Evolutionary conservation across 208 protist species (phyloP).

Genomic region (Trichomonas tenax): DNA sequence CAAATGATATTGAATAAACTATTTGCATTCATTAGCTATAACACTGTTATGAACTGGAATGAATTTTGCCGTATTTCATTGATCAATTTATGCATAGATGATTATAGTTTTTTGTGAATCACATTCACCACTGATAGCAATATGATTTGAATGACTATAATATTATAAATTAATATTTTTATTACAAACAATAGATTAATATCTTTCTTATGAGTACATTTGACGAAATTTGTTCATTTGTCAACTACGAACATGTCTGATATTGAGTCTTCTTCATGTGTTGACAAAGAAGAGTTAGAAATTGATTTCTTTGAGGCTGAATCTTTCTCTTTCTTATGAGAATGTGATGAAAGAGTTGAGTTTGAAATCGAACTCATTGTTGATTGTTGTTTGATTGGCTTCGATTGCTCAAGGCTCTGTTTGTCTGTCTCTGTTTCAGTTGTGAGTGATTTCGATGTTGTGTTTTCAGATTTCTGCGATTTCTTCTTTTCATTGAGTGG

Average conservation of each 20-base stretch:
- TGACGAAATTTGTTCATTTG: too few species aligned
- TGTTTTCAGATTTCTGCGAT: background rate
- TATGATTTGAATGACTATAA: too few species aligned
- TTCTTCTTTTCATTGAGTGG: background rate
- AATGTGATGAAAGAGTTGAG: background rate
- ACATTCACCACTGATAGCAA: too few species aligned
- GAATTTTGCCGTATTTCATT: too few species aligned
- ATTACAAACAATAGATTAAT: too few species aligned
- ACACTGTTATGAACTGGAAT: too few species aligned
- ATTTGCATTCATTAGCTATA: too few species aligned
- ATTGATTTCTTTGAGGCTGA: background rate
- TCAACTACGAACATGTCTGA: background rate
- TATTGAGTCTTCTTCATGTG: background rate
- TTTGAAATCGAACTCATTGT: background rate
- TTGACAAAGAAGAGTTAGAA: background rate
- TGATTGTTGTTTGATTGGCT: background rate
- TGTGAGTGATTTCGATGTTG: background rate
- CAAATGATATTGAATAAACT: too few species aligned
- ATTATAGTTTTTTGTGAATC: too few species aligned
- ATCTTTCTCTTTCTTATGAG: background rate
- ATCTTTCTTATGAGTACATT: too few species aligned
- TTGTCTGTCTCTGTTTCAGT: background rate
- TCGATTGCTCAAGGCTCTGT: background rate
- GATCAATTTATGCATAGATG: too few species aligned
- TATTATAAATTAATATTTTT: too few species aligned